Percentiles rank a stretch among this genome's conserved stretches.
Conservation (phyloP, 805 yeast species). For the Ogataea zsoltii region DNA sequence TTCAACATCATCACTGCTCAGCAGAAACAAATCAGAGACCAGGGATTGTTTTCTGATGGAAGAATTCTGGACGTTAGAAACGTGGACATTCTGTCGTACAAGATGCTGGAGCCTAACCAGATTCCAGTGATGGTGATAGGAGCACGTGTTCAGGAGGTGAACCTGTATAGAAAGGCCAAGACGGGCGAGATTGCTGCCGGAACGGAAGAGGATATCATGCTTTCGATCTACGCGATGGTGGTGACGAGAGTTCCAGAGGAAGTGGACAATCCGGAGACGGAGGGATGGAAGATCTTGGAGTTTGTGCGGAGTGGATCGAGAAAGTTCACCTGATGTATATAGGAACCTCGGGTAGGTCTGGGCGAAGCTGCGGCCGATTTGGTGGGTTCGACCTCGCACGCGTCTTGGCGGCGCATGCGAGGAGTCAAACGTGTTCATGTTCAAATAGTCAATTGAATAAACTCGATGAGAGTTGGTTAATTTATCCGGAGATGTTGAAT, state of each 20-base stretch:
- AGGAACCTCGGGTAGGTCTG: too few species aligned
- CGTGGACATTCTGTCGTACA: conserved; percentile 87
- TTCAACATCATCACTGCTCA: conserved; percentile 91
- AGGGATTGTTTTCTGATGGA: conserved; percentile 89
- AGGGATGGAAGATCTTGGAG: conserved; percentile 96
- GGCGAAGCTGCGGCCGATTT: too few species aligned
- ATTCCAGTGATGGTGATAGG: conserved; percentile 90
- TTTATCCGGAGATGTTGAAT: too few species aligned
- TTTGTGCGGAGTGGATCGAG: conserved; percentile 93
- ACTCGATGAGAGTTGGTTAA: too few species aligned
- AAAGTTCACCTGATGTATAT: conserved; percentile 54
- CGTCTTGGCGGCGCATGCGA: too few species aligned
- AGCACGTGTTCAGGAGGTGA: conserved; percentile 96
- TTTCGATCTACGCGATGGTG: conserved; percentile 96
- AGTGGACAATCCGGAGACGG: conserved; percentile 84
- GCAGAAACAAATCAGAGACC: conserved; percentile 88
- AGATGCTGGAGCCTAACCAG: conserved; percentile 85
- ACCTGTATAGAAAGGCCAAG: conserved; percentile 82
- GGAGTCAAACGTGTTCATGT: too few species aligned
- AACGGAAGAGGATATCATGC: conserved; percentile 85
- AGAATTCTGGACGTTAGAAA: conserved; percentile 92
- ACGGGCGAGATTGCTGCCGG: conserved; percentile 97
- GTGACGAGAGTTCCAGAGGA: conserved; percentile 91
- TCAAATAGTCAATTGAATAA: too few species aligned
- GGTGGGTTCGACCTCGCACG: too few species aligned